Conservation (phyloP, 1,284 basidiomycete genomes). For the Stereum hirsutum region DNA sequence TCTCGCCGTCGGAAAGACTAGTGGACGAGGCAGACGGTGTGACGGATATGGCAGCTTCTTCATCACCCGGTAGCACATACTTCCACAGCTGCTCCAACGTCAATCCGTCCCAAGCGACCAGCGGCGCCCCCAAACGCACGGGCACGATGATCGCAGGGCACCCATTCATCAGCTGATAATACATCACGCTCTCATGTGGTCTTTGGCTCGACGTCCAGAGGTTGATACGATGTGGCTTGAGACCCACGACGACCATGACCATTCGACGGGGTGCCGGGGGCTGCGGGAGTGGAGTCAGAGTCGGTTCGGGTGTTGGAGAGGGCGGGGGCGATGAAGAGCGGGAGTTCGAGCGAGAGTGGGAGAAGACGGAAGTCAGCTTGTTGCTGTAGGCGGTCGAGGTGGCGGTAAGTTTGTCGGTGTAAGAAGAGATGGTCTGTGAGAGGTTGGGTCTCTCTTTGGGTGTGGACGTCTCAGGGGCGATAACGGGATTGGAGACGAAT, state of each 20-base stretch:
- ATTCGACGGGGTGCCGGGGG: slow-evolving; percentile 42
- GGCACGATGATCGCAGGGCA: slow-evolving; percentile 52
- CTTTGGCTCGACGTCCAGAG: slow-evolving; percentile 51
- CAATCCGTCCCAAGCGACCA: slow-evolving; percentile 52
- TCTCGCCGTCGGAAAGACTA: slow-evolving; percentile 21
- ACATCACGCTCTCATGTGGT: slow-evolving; percentile 51
- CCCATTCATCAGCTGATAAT: slow-evolving; percentile 52
- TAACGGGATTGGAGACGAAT: slow-evolving; percentile 29
- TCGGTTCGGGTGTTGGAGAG: slow-evolving; percentile 42
- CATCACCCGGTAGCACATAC: slow-evolving; percentile 34
- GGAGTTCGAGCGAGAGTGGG: slow-evolving; percentile 37
- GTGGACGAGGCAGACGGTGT: too few species aligned
- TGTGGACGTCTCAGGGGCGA: slow-evolving; percentile 13
- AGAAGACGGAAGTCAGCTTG: slow-evolving; percentile 28
- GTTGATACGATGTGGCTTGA: slow-evolving; percentile 51
- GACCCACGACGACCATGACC: slow-evolving; percentile 42
- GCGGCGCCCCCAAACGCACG: slow-evolving; percentile 46
- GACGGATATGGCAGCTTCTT: too few species aligned
- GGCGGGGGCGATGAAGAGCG: too few species aligned
- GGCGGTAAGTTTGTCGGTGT: slow-evolving; percentile 11
- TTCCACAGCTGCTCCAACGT: slow-evolving; percentile 52
- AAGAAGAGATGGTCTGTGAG: too few species aligned
- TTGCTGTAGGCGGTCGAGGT: slow-evolving; percentile 14
- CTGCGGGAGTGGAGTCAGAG: slow-evolving; percentile 29
- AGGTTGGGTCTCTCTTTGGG: slow-evolving; percentile 1